phyloP scores from a whole-genome alignment of 352 stramenopile genomes.

The Aphanomyces invadans region DNA sequence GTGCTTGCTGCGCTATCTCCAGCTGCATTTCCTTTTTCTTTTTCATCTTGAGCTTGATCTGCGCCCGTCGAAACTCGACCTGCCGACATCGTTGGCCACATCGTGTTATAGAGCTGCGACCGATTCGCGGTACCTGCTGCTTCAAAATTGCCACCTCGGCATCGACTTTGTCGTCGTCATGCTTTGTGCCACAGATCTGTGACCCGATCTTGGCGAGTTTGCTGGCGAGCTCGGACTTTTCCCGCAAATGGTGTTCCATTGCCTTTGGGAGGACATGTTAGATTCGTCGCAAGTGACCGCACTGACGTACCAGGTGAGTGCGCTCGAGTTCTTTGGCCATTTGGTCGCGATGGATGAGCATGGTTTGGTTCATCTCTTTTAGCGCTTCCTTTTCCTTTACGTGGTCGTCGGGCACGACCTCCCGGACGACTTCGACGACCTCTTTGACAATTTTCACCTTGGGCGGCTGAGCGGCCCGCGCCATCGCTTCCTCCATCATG shows the following conservation, averaged over 20 bases:
- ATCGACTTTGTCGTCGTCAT: constrained; percentile 28
- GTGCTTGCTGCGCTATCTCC: constrained; percentile 42
- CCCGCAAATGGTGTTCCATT: constrained; percentile 52
- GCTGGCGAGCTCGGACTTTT: constrained; percentile 49
- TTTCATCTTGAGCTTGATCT: constrained; percentile 75
- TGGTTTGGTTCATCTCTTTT: constrained; percentile 51
- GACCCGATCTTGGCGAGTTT: constrained; percentile 78
- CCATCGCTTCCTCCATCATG: constrained; percentile 55
- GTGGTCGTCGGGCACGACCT: constrained; percentile 66
- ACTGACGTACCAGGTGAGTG: constrained; percentile 35
- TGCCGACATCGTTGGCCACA: neutral
- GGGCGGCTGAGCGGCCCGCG: constrained; percentile 31
- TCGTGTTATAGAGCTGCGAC: neutral
- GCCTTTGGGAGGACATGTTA: constrained; percentile 23
- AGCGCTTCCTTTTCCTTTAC: constrained; percentile 56
- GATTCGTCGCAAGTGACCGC: neutral
- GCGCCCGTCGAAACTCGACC: constrained; percentile 64
- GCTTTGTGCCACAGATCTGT: constrained; percentile 47
- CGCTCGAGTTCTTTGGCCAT: constrained; percentile 70
- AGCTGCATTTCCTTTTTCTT: constrained; percentile 58
- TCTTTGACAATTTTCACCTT: constrained; percentile 49
- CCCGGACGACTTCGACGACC: constrained; percentile 49
- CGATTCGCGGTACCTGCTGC: constrained; percentile 34
- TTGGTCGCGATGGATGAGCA: constrained; percentile 55
- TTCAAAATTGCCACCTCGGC: constrained; percentile 69